phyloP scores from a whole-genome alignment of 768 basidiomycete species.

The Tephrocybe rancida region DNA sequence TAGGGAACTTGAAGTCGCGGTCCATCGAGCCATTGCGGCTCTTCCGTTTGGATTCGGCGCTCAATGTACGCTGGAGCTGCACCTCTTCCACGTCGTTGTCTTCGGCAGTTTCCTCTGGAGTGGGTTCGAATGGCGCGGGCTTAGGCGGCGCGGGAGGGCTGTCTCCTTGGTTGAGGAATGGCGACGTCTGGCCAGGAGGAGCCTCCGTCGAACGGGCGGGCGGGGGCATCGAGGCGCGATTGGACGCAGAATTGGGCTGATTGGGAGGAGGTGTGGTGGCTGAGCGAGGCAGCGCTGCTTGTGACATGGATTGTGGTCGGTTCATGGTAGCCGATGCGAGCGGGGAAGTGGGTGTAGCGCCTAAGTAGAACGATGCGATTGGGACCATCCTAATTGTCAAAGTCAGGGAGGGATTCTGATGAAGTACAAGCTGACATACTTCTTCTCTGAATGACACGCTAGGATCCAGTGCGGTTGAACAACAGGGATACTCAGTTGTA shows the following conservation, averaged over 20 bases:
- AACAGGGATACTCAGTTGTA: conserved; percentile 92
- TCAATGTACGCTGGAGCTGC: conserved; percentile 28
- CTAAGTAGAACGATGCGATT: conserved; percentile 82
- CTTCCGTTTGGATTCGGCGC: conserved; percentile 38
- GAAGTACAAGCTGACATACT: conserved; percentile 45
- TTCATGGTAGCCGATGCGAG: conserved; percentile 40
- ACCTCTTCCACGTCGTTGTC: conserved; percentile 35
- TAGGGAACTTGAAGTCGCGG: conserved; percentile 72
- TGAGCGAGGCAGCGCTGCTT: conserved; percentile 54
- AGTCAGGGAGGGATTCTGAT: conserved; percentile 1
- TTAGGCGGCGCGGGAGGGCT: conserved; percentile 21
- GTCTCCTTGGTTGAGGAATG: conserved; percentile 43
- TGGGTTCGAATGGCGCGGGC: conserved; percentile 46
- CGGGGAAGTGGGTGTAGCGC: conserved; percentile 55
- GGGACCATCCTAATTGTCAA: conserved; percentile 71
- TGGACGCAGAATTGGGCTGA: conserved; percentile 37
- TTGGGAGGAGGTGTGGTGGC: conserved; percentile 35
- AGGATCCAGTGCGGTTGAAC: conserved; percentile 95
- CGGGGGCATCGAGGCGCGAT: conserved; percentile 71
- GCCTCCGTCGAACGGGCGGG: conserved; percentile 48
- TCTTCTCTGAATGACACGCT: conserved; percentile 84
- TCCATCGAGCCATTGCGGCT: conserved; percentile 78
- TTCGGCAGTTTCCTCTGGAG: conserved; percentile 51
- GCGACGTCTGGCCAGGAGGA: conserved; percentile 39
- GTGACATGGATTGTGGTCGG: conserved; percentile 79